phyloP scores from a whole-genome alignment of 768 basidiomycete species.

The Leccinum rimulosum region DNA sequence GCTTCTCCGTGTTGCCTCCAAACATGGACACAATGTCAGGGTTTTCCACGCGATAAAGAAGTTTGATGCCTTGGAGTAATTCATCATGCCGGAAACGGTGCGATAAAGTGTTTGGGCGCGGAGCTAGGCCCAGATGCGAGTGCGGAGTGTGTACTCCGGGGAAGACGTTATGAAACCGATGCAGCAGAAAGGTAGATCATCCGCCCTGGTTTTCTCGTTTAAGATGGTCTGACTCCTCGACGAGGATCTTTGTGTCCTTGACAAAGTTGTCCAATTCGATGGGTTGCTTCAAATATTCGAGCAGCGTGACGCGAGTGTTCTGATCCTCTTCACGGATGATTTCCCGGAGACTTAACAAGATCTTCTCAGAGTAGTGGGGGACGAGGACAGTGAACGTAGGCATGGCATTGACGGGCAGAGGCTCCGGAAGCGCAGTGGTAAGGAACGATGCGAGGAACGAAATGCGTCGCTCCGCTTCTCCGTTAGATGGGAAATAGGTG shows the following conservation, averaged over 20 bases:
- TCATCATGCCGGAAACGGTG: constrained; percentile 99
- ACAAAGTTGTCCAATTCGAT: constrained; percentile 99
- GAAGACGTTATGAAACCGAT: constrained; percentile 99
- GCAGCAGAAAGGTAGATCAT: constrained; percentile 98
- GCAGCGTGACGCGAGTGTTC: constrained; percentile 92
- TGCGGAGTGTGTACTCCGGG: constrained; percentile 97
- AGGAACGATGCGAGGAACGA: constrained; percentile 99
- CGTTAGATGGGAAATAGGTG: constrained; percentile 90
- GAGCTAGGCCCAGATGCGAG: constrained; percentile 98
- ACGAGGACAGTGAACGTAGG: constrained; percentile 99
- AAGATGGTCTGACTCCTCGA: constrained; percentile 71
- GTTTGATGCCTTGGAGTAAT: constrained; percentile 99
- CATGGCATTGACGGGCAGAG: constrained; percentile 96
- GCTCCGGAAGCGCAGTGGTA: constrained; percentile 92
- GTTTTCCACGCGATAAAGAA: constrained; percentile 97
- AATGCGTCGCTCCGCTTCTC: constrained; percentile 96
- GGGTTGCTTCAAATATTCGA: constrained; percentile 98
- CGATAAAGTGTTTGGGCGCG: constrained; percentile 98
- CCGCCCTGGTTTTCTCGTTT: constrained; percentile 82
- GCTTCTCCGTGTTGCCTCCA: constrained; percentile 92
- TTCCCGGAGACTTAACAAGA: constrained; percentile 91
- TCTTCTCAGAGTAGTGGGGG: constrained; percentile 99
- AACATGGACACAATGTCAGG: constrained; percentile 96
- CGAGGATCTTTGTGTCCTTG: constrained; percentile 98
- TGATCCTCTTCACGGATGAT: constrained; percentile 98